Base-by-base conservation (phyloP, 495 filamentous ascomycete genomes). In the Xylaria palmicola region DNA sequence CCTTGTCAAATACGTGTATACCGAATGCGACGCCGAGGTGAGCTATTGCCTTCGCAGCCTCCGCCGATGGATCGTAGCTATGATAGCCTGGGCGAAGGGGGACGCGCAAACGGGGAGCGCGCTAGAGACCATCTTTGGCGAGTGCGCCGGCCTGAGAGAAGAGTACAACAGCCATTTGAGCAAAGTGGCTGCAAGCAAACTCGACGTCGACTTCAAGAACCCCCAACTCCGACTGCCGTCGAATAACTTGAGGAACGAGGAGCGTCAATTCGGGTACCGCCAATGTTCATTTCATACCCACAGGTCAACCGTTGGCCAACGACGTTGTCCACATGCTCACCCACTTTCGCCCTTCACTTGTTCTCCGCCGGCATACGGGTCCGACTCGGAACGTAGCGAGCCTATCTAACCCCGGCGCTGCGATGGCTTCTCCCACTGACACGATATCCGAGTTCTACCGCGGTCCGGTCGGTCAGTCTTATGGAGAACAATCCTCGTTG, bases 211-310 rank as follows among this genome's bases (percentile, higher is more conserved):
- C 56, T 69, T 79, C 64, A 81, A 81, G 69, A 80, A 80, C 66
- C 79, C 79, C 0, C 78, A 79, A 65, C 71, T 81, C 13, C 64
- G 78, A 44, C 63, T 81, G 3, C 77, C 77, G 4, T 72, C 69
- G 39, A 81, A 79, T 65, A 70, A 70, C 36, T 68, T 80, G 6
- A 65, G 70, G 34, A 79, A 70, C 60, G 77, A 75, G 19, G 78
- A 77, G 68, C 75, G 78, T 32, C 67, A 75, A 24, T 81, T 79
- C 64, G 79, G 79, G 0, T 81, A 79, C 52, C 67, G 79, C 1
- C 74, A 76, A 63, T 81, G 79, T 57, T 79, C 77, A 8, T 81
- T 81, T 49, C 79, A 81, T 39, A 74, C 68, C 26, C 78, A 81
- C 29, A 68, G 77, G 17, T 72, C 75, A 13, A 65, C 66, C 6